Evolutionary conservation across 2,329 filamentous ascomycete genomes (phyloP).

Genomic region (Scleromitrula shiraiana): DNA sequence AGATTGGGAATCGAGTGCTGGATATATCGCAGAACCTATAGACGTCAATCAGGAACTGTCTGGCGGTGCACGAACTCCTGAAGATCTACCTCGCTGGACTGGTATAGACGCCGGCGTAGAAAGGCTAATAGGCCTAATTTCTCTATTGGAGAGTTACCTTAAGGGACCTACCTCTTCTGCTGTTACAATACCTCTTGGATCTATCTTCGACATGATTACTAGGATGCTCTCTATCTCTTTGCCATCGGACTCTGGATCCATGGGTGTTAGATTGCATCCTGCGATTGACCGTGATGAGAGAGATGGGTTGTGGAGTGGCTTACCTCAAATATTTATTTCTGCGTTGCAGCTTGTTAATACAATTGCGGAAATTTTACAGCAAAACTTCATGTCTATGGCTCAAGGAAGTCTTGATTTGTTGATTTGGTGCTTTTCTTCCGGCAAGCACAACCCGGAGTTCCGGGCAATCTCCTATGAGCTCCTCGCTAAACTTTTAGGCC

Average conservation of each 20-base stretch:
- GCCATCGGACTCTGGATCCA: slow-evolving; percentile 26
- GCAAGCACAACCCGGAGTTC: slow-evolving; percentile 44
- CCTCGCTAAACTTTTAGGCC: slow-evolving; percentile 46
- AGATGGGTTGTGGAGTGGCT: slow-evolving; percentile 64
- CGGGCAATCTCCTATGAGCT: slow-evolving; percentile 55
- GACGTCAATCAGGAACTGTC: slow-evolving; percentile 39
- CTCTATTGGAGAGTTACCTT: slow-evolving; percentile 56
- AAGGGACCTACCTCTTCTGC: slow-evolving; percentile 54
- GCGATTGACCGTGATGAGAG: slow-evolving; percentile 74
- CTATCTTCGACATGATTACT: slow-evolving; percentile 59
- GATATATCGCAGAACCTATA: slow-evolving; percentile 37
- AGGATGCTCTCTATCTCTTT: slow-evolving; percentile 60
- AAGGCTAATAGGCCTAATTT: slow-evolving; percentile 58
- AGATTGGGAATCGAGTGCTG: slow-evolving; percentile 65
- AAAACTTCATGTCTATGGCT: slow-evolving; percentile 49
- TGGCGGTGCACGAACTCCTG: slow-evolving; percentile 38
- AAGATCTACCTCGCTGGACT: slow-evolving; percentile 60
- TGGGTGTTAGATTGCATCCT: slow-evolving; percentile 52
- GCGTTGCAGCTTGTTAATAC: slow-evolving; percentile 54
- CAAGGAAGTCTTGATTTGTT: slow-evolving; percentile 64
- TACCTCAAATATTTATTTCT: slow-evolving; percentile 68
- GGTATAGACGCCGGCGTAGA: slow-evolving; percentile 68
- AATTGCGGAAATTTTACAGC: slow-evolving; percentile 50
- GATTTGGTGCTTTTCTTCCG: slow-evolving; percentile 59
- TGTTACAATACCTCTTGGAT: slow-evolving; percentile 59